These are phyloP conservation scores for Xylaria multiplex DNA, from an alignment of 2,329 filamentous ascomycete species.

Conservation along the genomic window DNA sequence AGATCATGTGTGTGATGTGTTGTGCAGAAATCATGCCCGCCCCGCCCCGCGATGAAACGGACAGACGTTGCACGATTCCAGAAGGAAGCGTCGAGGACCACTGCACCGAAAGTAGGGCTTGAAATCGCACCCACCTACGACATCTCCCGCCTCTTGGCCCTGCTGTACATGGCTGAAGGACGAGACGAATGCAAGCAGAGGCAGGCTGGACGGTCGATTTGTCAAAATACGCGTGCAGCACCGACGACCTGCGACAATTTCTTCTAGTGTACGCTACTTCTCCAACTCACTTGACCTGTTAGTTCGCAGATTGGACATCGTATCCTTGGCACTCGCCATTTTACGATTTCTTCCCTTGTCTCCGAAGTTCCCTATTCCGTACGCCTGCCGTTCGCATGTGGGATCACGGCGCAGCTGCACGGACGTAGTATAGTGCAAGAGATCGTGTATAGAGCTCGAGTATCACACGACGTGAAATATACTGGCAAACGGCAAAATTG, in stretches of 20 bases:
- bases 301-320: conserved; percentile 16
- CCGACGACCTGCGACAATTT: background rate
- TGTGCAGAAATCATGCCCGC: conserved; percentile 33
- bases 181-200: background rate
- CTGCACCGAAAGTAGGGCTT: conserved; percentile 13
- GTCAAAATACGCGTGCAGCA: conserved; percentile 12
- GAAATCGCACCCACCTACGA: conserved; percentile 22
- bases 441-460: background rate
- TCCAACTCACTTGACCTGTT: conserved; percentile 4
- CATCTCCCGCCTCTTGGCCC: conserved; percentile 22
- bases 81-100: conserved; percentile 16
- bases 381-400: conserved; percentile 5
- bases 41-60: conserved; percentile 33
- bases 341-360: conserved; percentile 13
- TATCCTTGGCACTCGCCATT: conserved; percentile 22
- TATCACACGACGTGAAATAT: conserved; percentile 29
- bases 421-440: conserved; percentile 18
- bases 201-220: conserved; percentile 1
- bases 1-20: conserved; percentile 38
- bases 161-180: conserved; percentile 6
- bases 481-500: conserved; percentile 8
- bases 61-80: conserved; percentile 17
- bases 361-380: conserved; percentile 6
- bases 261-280: background rate
- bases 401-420: conserved; percentile 28